phyloP scores from a whole-genome alignment of 306 rosid species.

The Canavalia gladiata region DNA sequence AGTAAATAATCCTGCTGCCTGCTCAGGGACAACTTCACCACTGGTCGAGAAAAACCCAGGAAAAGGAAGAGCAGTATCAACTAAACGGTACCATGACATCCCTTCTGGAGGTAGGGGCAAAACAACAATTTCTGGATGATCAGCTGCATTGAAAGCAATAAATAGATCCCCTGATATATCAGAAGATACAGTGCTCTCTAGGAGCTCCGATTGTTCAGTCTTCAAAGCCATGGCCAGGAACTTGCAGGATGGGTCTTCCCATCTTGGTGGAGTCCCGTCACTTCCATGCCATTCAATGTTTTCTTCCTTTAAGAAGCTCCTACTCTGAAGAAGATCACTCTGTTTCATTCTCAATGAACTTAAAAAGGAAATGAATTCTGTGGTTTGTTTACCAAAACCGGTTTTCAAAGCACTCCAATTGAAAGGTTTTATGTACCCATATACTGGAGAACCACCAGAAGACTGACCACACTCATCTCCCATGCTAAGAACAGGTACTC shows the following conservation, averaged over 20 bases:
- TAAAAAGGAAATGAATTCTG: conserved; percentile 72
- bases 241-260: conserved; percentile 81
- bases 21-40: conserved; percentile 62
- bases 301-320: conserved; percentile 74
- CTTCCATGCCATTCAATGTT: conserved; percentile 79
- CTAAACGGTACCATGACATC: conserved; percentile 70
- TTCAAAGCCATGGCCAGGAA: conserved; percentile 83
- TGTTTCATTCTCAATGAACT: conserved; percentile 71
- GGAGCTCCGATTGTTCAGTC: conserved; percentile 52
- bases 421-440: conserved; percentile 60
- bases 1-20: conserved; percentile 47
- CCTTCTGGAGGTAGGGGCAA: conserved; percentile 70
- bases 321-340: conserved; percentile 72
- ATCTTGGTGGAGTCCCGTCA: conserved; percentile 69
- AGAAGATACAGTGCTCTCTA: conserved; percentile 44
- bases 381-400: conserved; percentile 74
- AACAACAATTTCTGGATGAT: conserved; percentile 61
- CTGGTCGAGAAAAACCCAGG: conserved; percentile 75
- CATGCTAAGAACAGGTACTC: conserved; percentile 94
- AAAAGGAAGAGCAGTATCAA: conserved; percentile 87
- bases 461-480: conserved; percentile 95
- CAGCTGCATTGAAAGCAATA: conserved; percentile 77
- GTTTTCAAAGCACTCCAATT: conserved; percentile 74
- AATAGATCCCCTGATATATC: conserved; percentile 66
- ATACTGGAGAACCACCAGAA: conserved; percentile 71